Percentiles rank a stretch among this genome's conserved stretches.
phyloP scores from a whole-genome alignment of 1,139 yeast genomes.

The Candida sanyaensis region DNA sequence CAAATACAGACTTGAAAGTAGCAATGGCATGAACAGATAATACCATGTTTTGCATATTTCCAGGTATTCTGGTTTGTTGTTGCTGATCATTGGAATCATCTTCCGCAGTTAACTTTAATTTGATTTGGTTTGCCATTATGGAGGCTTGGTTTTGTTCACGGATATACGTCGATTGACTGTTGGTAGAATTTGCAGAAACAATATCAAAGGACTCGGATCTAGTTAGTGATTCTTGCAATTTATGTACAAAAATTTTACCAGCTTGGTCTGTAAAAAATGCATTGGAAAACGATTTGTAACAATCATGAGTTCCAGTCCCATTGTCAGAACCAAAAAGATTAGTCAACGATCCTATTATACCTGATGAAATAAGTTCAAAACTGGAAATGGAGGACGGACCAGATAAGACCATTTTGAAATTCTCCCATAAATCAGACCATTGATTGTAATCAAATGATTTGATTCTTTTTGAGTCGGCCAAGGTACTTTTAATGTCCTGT shows the following conservation, averaged over 20 bases:
- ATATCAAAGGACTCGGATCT: slow-evolving; percentile 79
- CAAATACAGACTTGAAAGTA: slow-evolving; percentile 70
- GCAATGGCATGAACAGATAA: slow-evolving; percentile 90
- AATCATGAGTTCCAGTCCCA: slow-evolving; percentile 22
- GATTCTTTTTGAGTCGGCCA: slow-evolving; percentile 14
- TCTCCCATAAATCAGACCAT: slow-evolving; percentile 52
- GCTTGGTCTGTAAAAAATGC: slow-evolving; percentile 39
- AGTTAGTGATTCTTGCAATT: slow-evolving; percentile 74
- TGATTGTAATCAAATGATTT: slow-evolving; percentile 25
- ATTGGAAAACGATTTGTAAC: slow-evolving; percentile 47
- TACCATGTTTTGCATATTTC: slow-evolving; percentile 41
- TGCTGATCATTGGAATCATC: slow-evolving; percentile 15
- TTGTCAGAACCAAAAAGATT: slow-evolving; percentile 35
- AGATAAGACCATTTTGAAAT: slow-evolving; percentile 34
- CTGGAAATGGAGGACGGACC: slow-evolving; percentile 52
- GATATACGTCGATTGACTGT: slow-evolving; percentile 14
- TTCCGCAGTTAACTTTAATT: slow-evolving; percentile 50
- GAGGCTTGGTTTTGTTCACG: slow-evolving; percentile 42
- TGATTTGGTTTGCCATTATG: slow-evolving; percentile 73
- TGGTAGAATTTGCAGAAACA: slow-evolving; percentile 50
- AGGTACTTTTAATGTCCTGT: slow-evolving; percentile 17
- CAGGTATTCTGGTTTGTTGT: slow-evolving; percentile 25
- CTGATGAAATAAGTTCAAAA: slow-evolving; percentile 74
- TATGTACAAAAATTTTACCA: slow-evolving; percentile 32
- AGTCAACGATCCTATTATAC: slow-evolving; percentile 54